A percentile compares a stretch with the other conserved stretches of the same genome.
Conservation (phyloP, 2,329 filamentous ascomycete species). For the Aspergillus fijiensis region DNA sequence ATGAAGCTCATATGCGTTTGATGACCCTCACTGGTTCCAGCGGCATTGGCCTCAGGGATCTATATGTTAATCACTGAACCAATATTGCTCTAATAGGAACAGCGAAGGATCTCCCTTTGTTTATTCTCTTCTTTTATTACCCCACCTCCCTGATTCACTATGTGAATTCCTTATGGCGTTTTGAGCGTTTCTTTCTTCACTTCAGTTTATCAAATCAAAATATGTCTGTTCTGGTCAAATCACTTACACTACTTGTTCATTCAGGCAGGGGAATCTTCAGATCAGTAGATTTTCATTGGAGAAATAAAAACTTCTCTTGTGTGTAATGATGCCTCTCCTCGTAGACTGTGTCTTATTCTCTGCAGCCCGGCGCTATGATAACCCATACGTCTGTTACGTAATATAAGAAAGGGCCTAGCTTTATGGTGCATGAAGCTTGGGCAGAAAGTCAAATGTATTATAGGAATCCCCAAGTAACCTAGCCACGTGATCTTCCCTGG, state of each 20-base stretch:
- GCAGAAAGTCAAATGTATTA: too few species aligned
- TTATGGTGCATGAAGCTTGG: too few species aligned
- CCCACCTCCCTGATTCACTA: constrained; percentile 13
- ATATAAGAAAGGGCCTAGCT: too few species aligned
- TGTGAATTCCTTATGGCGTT: constrained; percentile 23
- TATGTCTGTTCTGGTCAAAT: constrained; percentile 16
- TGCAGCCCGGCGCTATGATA: too few species aligned
- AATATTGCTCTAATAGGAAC: constrained; percentile 18
- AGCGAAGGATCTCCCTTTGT: constrained; percentile 12
- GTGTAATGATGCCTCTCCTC: background rate
- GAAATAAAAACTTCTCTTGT: constrained; percentile 14
- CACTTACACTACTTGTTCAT: background rate
- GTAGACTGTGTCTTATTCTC: too few species aligned
- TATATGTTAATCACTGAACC: constrained; percentile 1
- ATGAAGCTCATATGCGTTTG: constrained; percentile 18
- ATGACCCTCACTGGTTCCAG: constrained; percentile 15
- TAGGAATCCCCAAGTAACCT: too few species aligned
- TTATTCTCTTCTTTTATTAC: constrained; percentile 11
- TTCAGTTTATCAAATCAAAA: constrained; percentile 15
- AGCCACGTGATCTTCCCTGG: too few species aligned
- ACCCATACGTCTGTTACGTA: too few species aligned
- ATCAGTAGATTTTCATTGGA: constrained; percentile 9
- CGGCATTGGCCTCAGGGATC: constrained; percentile 14
- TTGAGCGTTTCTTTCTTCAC: constrained; percentile 24
- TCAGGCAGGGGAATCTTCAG: background rate